Evolutionary conservation across 768 basidiomycete genomes (phyloP).

Genomic region (Polyporus arcularius): DNA sequence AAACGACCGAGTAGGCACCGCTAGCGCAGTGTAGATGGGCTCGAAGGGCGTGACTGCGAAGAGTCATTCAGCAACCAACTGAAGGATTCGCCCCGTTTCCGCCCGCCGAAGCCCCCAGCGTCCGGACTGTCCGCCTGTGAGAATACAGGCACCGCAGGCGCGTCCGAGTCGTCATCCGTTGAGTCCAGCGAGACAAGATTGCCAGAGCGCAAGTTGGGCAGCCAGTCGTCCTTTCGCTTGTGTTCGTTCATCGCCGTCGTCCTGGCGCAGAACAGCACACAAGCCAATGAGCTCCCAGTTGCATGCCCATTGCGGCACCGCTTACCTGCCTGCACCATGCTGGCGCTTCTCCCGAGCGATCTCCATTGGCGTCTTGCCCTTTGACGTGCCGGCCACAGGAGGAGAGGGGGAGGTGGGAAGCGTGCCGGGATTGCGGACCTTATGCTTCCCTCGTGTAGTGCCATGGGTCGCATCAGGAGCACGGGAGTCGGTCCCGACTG

Average conservation of each 20-base stretch:
- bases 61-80: not conserved
- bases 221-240: constrained; percentile 4
- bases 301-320: not conserved
- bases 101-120: not conserved
- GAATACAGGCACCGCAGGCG: not conserved
- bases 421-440: not conserved
- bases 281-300: no score
- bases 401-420: not conserved
- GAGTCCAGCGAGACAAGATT: not conserved
- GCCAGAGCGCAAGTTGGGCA: constrained; percentile 3
- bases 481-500: not conserved
- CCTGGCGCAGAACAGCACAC: no score
- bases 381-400: not conserved
- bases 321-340: constrained; percentile 6
- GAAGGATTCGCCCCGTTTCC: not conserved
- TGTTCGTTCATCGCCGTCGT: no score
- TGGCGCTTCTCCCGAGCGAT: constrained; percentile 9
- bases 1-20: no score
- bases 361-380: not conserved
- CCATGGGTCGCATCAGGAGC: not conserved
- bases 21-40: not conserved
- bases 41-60: not conserved
- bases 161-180: constrained; percentile 5
- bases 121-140: not conserved
- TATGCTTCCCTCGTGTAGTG: constrained; percentile 3